These are phyloP conservation scores for Lactarius sanguifluus DNA, from an alignment of 768 basidiomycete genomes.

Conservation along the genomic window DNA sequence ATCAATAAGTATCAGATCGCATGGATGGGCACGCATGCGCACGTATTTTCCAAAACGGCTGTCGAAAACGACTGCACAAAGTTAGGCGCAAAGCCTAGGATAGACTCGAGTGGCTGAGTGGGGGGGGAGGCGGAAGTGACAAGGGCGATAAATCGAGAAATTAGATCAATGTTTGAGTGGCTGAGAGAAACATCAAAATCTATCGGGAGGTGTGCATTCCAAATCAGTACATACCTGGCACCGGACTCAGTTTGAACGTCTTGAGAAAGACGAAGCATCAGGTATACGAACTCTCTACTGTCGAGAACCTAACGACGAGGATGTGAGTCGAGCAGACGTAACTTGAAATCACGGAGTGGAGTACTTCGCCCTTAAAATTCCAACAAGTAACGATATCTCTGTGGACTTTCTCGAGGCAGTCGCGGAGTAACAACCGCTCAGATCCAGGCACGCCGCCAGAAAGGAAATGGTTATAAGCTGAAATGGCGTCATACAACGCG, in stretches of 20 bases:
- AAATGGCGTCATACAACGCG: neutral
- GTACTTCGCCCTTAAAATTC: neutral
- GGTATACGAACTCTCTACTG: neutral
- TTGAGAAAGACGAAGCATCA: constrained; percentile 1
- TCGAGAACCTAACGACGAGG: neutral
- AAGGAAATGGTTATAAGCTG: neutral
- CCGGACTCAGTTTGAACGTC: neutral
- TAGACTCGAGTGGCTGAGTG: neutral
- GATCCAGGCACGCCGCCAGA: neutral
- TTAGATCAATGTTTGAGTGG: neutral
- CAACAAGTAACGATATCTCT: neutral
- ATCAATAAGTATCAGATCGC: neutral
- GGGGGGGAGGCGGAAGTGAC: neutral
- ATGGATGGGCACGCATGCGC: neutral
- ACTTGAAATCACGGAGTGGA: neutral
- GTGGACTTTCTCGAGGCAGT: neutral
- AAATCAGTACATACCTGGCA: neutral
- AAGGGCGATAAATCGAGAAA: neutral
- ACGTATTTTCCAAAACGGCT: neutral
- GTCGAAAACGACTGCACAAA: neutral
- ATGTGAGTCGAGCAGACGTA: neutral
- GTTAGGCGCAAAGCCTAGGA: neutral
- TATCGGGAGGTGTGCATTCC: neutral
- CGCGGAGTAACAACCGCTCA: neutral
- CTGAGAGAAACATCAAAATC: neutral